A percentile compares a stretch with the other conserved stretches of the same genome.
phyloP scores from a whole-genome alignment of 2,329 filamentous ascomycete species.

The Colletotrichum tropicale region DNA sequence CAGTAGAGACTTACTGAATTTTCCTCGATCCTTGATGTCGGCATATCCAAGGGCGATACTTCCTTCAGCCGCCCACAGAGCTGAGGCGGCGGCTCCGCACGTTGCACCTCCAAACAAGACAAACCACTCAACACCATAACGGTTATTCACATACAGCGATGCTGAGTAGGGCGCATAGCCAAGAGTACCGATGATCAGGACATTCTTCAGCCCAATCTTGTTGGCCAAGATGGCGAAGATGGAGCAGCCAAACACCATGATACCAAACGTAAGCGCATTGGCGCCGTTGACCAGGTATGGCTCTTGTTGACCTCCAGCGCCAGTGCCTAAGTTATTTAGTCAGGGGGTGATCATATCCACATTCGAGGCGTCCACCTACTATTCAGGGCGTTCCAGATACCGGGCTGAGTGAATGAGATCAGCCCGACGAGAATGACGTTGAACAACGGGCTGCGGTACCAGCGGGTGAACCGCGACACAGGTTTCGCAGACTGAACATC shows the following conservation, averaged over 20 bases:
- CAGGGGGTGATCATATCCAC: neutral
- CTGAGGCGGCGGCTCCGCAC: conserved; percentile 35
- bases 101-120: too few relatives aligned
- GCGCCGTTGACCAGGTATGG: conserved; percentile 73
- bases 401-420: conserved; percentile 48
- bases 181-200: conserved; percentile 45
- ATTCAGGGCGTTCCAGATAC: conserved; percentile 53
- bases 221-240: conserved; percentile 44
- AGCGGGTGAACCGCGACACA: conserved; percentile 32
- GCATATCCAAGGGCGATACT: conserved; percentile 36
- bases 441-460: conserved; percentile 50
- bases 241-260: conserved; percentile 50
- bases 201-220: conserved; percentile 36
- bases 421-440: conserved; percentile 49
- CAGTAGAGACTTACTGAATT: conserved; percentile 30
- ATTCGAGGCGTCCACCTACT: conserved; percentile 22
- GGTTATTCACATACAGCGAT: too few relatives aligned
- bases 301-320: conserved; percentile 68
- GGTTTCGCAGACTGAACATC: conserved; percentile 22
- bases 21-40: conserved; percentile 48
- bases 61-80: conserved; percentile 36
- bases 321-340: conserved; percentile 31
- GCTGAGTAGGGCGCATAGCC: conserved; percentile 43
- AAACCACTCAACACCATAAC: too few relatives aligned
- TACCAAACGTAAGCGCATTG: conserved; percentile 71